phyloP scores from a whole-genome alignment of 495 filamentous ascomycete genomes.

The Penicillium lagena region DNA sequence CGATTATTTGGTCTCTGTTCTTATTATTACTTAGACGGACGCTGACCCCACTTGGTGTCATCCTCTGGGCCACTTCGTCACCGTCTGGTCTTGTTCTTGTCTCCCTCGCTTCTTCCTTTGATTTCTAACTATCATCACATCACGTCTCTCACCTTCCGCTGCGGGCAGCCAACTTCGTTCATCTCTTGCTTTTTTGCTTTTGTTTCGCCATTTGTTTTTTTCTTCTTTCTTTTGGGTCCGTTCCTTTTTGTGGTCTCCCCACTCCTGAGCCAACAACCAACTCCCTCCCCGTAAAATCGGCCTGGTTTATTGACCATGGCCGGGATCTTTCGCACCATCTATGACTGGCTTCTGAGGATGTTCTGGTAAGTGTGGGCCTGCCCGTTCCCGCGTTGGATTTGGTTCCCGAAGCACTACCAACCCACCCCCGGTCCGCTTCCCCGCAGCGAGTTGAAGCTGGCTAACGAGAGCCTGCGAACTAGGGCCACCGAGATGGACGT shows the following conservation, averaged over 20 bases:
- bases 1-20: no score
- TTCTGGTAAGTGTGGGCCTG: slow-evolving; percentile 75
- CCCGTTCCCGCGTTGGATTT: no score
- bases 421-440: slow-evolving; percentile 31
- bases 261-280: neutral
- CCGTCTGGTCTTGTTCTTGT: no score
- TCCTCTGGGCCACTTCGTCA: no score
- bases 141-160: neutral
- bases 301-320: slow-evolving; percentile 51
- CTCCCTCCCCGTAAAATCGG: neutral
- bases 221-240: no score
- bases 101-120: slow-evolving; percentile 1
- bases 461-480: slow-evolving; percentile 12
- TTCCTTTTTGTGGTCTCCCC: neutral
- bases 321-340: slow-evolving; percentile 84
- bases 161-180: slow-evolving; percentile 1
- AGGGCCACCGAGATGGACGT: slow-evolving; percentile 99
- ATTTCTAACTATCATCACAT: slow-evolving; percentile 2
- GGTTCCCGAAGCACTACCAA: no score
- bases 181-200: neutral
- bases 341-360: slow-evolving; percentile 95
- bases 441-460: slow-evolving; percentile 12
- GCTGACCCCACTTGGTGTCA: no score
- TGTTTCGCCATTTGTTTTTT: neutral
- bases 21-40: no score